Conservation (phyloP, 352 stramenopile species). For the Globisporangium emineosum region DNA sequence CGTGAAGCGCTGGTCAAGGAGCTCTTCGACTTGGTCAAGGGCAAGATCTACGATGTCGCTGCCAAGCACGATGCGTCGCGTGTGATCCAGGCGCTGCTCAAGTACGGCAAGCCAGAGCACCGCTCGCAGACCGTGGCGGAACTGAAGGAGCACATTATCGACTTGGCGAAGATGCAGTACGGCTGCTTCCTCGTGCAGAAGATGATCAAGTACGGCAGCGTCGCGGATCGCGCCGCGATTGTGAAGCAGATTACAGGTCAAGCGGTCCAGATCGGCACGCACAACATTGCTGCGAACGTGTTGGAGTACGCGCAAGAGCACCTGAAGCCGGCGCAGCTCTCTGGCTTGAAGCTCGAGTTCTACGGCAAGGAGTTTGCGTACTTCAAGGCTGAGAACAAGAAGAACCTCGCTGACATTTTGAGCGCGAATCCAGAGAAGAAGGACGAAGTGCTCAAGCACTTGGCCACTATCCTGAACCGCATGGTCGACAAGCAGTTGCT, state of each 20-base stretch:
- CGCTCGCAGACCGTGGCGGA: constrained; percentile 87
- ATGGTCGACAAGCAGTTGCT: constrained; percentile 91
- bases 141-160: constrained; percentile 90
- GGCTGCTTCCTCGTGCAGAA: constrained; percentile 97
- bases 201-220: constrained; percentile 93
- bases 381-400: constrained; percentile 82
- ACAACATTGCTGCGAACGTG: constrained; percentile 93
- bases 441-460: constrained; percentile 66
- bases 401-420: constrained; percentile 76
- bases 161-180: constrained; percentile 96
- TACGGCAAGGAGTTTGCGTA: constrained; percentile 88
- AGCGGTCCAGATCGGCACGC: constrained; percentile 90
- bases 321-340: constrained; percentile 84
- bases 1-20: constrained; percentile 86
- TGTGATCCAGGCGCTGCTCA: constrained; percentile 94
- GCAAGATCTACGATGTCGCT: constrained; percentile 93
- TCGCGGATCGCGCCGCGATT: constrained; percentile 71
- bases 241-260: constrained; percentile 93
- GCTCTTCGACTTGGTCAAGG: constrained; percentile 90
- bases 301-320: constrained; percentile 90
- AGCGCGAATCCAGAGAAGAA: constrained; percentile 65
- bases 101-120: constrained; percentile 90
- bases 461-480: constrained; percentile 69
- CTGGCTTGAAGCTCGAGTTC: constrained; percentile 86
- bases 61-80: constrained; percentile 95